These are phyloP conservation scores for Penicillium sp. DNA, from an alignment of 2,329 filamentous ascomycete species.

Conservation along the genomic window DNA sequence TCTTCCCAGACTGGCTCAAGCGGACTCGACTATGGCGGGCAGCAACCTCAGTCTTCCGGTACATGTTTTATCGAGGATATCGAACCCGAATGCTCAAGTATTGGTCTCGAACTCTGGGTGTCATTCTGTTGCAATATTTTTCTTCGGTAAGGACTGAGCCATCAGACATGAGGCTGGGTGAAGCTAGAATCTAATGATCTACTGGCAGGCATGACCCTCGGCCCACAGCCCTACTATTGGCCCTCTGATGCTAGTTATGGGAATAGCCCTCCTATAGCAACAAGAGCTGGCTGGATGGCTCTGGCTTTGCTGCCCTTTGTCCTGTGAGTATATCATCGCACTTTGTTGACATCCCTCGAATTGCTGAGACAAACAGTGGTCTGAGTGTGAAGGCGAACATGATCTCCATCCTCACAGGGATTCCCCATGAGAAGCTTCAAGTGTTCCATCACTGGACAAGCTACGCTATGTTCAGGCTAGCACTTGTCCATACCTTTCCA, in stretches of 20 bases:
- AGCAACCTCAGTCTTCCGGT: slow-evolving; percentile 41
- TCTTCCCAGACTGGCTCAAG: slow-evolving; percentile 34
- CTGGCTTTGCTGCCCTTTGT: slow-evolving; percentile 56
- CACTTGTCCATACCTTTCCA: slow-evolving; percentile 61
- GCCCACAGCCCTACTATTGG: slow-evolving; percentile 60
- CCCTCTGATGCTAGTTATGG: slow-evolving; percentile 51
- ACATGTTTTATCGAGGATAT: slow-evolving; percentile 47
- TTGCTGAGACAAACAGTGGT: slow-evolving; percentile 32
- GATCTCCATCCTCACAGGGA: slow-evolving; percentile 56
- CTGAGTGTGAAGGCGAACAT: slow-evolving; percentile 59
- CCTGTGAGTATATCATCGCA: slow-evolving; percentile 33
- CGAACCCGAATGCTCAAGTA: slow-evolving; percentile 38
- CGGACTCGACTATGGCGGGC: slow-evolving; percentile 35
- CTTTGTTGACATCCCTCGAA: background rate
- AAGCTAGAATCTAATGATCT: background rate
- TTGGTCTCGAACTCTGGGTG: slow-evolving; percentile 50
- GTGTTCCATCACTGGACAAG: slow-evolving; percentile 56
- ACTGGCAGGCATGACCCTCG: slow-evolving; percentile 49
- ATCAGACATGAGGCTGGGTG: background rate
- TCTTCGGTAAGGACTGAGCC: slow-evolving; percentile 41
- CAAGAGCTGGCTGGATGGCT: slow-evolving; percentile 56
- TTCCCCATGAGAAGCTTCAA: slow-evolving; percentile 61
- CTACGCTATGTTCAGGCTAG: slow-evolving; percentile 60
- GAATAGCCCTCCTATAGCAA: slow-evolving; percentile 56
- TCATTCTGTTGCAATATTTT: slow-evolving; percentile 51